Evolutionary conservation across 345 rosid species (phyloP).

Genomic region (Salix purpurea): DNA sequence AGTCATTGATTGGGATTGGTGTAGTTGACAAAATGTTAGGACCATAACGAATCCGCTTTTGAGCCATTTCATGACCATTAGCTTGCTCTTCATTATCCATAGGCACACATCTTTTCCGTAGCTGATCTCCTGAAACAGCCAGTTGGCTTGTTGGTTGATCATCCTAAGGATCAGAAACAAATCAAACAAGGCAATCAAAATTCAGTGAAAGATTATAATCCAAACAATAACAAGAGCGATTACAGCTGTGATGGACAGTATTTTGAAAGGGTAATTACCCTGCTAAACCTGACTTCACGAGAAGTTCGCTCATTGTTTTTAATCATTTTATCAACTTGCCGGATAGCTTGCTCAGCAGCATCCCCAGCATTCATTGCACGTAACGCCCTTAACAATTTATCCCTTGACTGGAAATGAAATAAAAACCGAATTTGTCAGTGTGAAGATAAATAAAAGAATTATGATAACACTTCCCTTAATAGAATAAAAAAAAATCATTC

Average conservation of each 20-base stretch:
- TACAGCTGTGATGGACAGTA: background rate
- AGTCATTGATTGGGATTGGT: conserved; percentile 45
- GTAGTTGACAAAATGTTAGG: conserved; percentile 32
- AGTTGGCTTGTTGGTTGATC: conserved; percentile 60
- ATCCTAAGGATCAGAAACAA: conserved; percentile 46
- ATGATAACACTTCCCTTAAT: no score
- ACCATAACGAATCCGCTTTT: conserved; percentile 59
- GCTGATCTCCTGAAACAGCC: conserved; percentile 47
- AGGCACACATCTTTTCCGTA: conserved; percentile 64
- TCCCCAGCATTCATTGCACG: conserved; percentile 91
- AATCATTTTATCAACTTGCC: conserved; percentile 86
- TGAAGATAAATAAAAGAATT: no score
- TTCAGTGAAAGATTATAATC: background rate
- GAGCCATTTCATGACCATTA: conserved; percentile 51
- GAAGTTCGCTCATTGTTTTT: conserved; percentile 81
- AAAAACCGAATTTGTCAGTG: no score
- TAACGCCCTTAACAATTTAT: conserved; percentile 67
- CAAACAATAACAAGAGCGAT: background rate
- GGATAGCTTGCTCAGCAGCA: conserved; percentile 89
- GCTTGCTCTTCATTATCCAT: conserved; percentile 54
- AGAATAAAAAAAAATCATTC: no score
- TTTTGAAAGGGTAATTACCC: conserved; percentile 42
- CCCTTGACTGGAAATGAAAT: conserved; percentile 65
- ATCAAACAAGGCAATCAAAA: background rate
- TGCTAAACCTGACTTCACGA: conserved; percentile 61